Conservation (phyloP, 2,329 filamentous ascomycete species). For the Emmonsia crescens region DNA sequence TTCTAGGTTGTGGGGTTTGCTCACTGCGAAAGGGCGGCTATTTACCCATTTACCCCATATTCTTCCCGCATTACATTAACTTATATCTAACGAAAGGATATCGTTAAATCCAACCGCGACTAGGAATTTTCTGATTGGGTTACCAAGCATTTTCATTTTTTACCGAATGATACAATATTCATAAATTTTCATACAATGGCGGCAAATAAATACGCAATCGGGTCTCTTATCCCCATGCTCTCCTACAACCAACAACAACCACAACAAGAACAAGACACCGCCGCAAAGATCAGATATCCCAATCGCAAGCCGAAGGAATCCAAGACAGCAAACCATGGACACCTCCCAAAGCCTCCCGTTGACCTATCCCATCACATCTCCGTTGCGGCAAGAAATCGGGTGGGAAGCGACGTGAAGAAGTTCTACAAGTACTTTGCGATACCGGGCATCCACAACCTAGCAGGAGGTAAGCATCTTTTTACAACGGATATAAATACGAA, state of each 20-base stretch:
- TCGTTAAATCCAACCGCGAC: not conserved
- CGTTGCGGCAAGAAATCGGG: constrained; percentile 52
- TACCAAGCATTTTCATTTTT: not conserved
- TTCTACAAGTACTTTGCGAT: constrained; percentile 77
- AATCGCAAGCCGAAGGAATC: not conserved
- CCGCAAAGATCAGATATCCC: not conserved
- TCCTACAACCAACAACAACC: not conserved
- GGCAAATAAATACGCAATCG: not conserved
- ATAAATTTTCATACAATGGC: not conserved
- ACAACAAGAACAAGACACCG: not conserved
- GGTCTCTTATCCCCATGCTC: not conserved
- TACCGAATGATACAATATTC: not conserved
- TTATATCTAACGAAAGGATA: not conserved
- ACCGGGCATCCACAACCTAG: constrained; percentile 51
- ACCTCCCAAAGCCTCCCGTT: constrained; percentile 37
- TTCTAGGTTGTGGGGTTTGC: not conserved
- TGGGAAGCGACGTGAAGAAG: constrained; percentile 58
- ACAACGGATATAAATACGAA: not conserved
- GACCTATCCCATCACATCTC: constrained; percentile 76
- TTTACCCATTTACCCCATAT: not conserved
- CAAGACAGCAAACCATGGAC: not conserved
- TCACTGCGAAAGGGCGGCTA: not conserved
- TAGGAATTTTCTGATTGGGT: not conserved
- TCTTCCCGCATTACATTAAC: too few species aligned
- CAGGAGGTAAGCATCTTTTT: constrained; percentile 38